A percentile compares a stretch with the other conserved stretches of the same genome.
Conservation (phyloP, 208 protist species). For the Crithidia expoeki region DNA sequence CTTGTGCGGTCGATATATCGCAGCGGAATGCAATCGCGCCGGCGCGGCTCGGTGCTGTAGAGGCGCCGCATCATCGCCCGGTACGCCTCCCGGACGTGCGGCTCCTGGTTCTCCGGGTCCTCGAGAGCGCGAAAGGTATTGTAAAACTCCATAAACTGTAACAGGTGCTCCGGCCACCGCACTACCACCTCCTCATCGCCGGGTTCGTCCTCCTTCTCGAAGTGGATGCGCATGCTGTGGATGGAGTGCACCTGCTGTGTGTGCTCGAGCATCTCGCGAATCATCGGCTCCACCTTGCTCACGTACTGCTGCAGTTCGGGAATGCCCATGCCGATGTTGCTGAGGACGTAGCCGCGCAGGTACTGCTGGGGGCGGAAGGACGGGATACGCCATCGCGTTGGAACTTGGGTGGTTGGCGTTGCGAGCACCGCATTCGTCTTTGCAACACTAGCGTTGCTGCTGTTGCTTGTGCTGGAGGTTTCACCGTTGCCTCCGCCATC, state of each 20-base stretch:
- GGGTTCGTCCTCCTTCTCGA: constrained; percentile 62
- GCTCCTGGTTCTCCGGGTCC: constrained; percentile 62
- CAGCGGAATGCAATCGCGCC: constrained; percentile 60
- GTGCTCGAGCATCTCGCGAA: constrained; percentile 89
- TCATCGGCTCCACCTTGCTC: constrained; percentile 80
- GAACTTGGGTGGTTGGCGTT: not conserved
- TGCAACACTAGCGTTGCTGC: not conserved
- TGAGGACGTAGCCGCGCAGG: constrained; percentile 76
- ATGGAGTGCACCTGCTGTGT: constrained; percentile 90
- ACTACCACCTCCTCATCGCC: constrained; percentile 65
- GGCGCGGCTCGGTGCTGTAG: constrained; percentile 59
- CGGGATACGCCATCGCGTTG: constrained; percentile 51
- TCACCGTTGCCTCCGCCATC: not conserved
- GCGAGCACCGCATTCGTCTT: not conserved
- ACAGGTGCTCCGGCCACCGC: constrained; percentile 79
- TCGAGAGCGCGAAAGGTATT: constrained; percentile 76
- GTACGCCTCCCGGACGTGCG: constrained; percentile 67
- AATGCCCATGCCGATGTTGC: constrained; percentile 67
- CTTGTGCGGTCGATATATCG: constrained; percentile 54
- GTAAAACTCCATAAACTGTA: constrained; percentile 92
- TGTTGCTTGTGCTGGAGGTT: not conserved
- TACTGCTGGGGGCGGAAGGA: constrained; percentile 80
- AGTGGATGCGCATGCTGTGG: constrained; percentile 63
- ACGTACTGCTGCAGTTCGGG: constrained; percentile 90
- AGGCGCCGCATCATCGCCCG: constrained; percentile 57